phyloP scores from a whole-genome alignment of 192 early-diverging fungal species.

The Chytriomyces confervae region DNA sequence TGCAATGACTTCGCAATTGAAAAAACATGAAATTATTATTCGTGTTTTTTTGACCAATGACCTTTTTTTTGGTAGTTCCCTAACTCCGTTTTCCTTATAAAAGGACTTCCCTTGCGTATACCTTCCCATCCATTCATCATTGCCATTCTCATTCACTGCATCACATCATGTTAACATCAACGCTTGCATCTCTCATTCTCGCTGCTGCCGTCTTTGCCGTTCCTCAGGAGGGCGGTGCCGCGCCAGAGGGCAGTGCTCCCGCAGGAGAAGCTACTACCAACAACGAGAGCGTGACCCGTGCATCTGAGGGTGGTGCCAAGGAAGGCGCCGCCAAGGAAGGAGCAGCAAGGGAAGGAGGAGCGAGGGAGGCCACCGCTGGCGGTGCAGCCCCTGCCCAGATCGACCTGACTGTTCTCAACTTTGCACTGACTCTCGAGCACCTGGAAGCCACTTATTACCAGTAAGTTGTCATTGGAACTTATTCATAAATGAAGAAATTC shows the following conservation, averaged over 20 bases:
- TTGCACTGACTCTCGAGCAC: conserved; percentile 51
- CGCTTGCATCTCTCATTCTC: no score
- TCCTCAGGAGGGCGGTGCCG: no score
- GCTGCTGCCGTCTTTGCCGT: no score
- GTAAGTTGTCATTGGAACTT: neutral
- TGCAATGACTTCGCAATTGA: neutral
- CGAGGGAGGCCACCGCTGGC: neutral
- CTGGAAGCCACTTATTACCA: conserved; percentile 49
- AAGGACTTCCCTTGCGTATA: neutral
- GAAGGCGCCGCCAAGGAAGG: no score
- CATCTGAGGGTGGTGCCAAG: no score
- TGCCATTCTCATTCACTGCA: neutral
- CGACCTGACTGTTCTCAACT: conserved; percentile 55
- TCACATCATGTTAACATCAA: neutral
- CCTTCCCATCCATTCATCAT: no score
- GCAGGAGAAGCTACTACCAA: no score
- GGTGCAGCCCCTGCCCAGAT: neutral
- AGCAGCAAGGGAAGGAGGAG: neutral
- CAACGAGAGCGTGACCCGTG: no score
- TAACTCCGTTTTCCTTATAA: neutral
- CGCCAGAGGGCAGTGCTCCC: no score
- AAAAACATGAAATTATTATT: neutral
- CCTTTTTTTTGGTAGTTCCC: neutral
- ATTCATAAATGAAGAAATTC: neutral
- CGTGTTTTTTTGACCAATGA: neutral